Conservation (phyloP, 805 yeast genomes). For the Allodekkera sacchari region DNA sequence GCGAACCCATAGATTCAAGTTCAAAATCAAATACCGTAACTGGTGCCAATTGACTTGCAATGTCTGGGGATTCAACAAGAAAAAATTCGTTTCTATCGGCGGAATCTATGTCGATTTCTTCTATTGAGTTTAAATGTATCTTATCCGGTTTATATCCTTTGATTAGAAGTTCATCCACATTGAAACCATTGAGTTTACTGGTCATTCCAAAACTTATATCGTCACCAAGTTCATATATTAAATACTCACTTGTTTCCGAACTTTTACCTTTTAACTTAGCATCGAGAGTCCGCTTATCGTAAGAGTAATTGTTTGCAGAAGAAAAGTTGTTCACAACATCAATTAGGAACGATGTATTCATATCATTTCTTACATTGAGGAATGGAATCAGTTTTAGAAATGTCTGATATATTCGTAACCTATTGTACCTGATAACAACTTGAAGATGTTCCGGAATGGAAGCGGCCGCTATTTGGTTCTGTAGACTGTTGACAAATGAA, state of each 20-base stretch:
- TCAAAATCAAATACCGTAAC: slow-evolving; percentile 26
- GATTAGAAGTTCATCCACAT: slow-evolving; percentile 24
- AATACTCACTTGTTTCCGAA: slow-evolving; percentile 16
- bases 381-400: slow-evolving; percentile 26
- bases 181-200: slow-evolving; percentile 27
- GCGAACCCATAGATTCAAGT: slow-evolving; percentile 23
- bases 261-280: slow-evolving; percentile 4
- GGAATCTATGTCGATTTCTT: not conserved
- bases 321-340: slow-evolving; percentile 26
- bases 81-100: slow-evolving; percentile 3
- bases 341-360: slow-evolving; percentile 23
- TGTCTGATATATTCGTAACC: slow-evolving; percentile 23
- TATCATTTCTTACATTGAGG: slow-evolving; percentile 22
- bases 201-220: slow-evolving; percentile 35
- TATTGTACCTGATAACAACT: slow-evolving; percentile 19
- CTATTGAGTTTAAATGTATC: not conserved
- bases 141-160: slow-evolving; percentile 8
- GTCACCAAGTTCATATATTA: slow-evolving; percentile 29
- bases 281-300: slow-evolving; percentile 3
- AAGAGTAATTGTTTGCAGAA: slow-evolving; percentile 12
- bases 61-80: slow-evolving; percentile 23
- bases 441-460: slow-evolving; percentile 14
- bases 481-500: slow-evolving; percentile 19
- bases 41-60: slow-evolving; percentile 21
- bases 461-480: slow-evolving; percentile 13